A percentile compares a stretch with the other conserved stretches of the same genome.
Evolutionary conservation across 805 yeast genomes (phyloP).

Genomic region (Helenozyma rhizophorensis): DNA sequence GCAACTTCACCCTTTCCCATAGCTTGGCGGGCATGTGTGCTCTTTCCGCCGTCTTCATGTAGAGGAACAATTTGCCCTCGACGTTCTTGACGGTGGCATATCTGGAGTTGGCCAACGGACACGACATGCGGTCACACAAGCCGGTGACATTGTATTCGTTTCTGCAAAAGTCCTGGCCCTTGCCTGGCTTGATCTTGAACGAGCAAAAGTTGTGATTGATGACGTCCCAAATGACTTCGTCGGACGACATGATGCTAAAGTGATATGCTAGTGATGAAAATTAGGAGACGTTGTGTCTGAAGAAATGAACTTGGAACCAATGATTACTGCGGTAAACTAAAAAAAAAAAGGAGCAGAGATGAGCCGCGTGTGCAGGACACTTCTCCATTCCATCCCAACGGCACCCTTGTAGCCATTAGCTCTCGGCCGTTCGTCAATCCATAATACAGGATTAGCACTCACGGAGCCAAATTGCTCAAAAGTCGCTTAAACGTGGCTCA

Average conservation of each 20-base stretch:
- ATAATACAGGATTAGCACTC: too few relatives aligned
- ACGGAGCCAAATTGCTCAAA: too few relatives aligned
- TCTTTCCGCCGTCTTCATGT: conserved; percentile 97
- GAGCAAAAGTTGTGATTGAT: conserved; percentile 95
- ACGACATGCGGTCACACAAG: conserved; percentile 85
- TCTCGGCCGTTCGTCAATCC: too few relatives aligned
- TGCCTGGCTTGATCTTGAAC: conserved; percentile 83
- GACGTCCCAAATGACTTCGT: conserved; percentile 95
- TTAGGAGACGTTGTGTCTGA: neutral
- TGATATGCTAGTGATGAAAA: neutral
- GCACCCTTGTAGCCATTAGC: too few relatives aligned
- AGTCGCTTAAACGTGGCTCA: too few relatives aligned
- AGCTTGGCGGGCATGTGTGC: conserved; percentile 90
- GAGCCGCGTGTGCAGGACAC: conserved; percentile 1
- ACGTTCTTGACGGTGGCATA: conserved; percentile 83
- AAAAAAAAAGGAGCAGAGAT: conserved; percentile 4
- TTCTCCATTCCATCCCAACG: too few relatives aligned
- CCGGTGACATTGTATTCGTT: conserved; percentile 96
- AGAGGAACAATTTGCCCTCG: conserved; percentile 75
- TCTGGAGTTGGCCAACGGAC: conserved; percentile 93
- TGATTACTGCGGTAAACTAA: neutral
- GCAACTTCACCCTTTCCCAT: conserved; percentile 92
- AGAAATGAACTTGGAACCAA: neutral
- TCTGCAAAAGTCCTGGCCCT: conserved; percentile 88
- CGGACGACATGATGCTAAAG: conserved; percentile 43